phyloP scores from a whole-genome alignment of 2,329 filamentous ascomycete genomes.

The Cladophialophora immunda region DNA sequence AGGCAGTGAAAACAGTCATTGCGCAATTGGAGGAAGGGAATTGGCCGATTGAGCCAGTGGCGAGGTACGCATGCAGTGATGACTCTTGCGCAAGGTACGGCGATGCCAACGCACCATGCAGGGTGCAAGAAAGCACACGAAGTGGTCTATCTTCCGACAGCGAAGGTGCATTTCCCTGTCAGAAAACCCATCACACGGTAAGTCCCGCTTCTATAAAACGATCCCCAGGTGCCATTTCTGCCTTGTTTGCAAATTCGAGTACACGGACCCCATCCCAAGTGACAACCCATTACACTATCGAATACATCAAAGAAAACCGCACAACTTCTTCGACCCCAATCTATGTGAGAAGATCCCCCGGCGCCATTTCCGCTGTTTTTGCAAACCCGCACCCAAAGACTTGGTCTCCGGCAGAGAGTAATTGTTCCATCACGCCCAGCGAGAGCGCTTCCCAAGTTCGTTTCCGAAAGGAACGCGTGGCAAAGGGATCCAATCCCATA shows the following conservation, averaged over 20 bases:
- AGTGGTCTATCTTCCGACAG: background rate
- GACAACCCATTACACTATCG: no score
- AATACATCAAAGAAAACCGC: no score
- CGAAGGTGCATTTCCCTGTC: background rate
- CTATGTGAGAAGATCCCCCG: background rate
- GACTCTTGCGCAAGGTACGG: background rate
- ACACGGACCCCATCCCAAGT: no score
- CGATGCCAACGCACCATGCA: background rate
- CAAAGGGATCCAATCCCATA: background rate
- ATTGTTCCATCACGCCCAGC: slow-evolving; percentile 4
- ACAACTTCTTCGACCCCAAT: no score
- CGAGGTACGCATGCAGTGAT: background rate
- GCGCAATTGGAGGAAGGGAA: background rate
- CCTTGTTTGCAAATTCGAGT: no score
- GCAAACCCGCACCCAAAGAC: background rate
- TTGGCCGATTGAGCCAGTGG: slow-evolving; percentile 8
- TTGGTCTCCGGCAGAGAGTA: background rate
- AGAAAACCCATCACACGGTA: background rate
- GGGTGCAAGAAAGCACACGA: background rate
- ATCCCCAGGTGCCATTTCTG: background rate
- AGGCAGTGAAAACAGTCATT: background rate
- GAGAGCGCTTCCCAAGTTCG: background rate
- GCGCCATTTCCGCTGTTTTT: background rate
- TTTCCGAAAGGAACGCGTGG: background rate
- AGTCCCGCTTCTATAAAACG: background rate